These are phyloP conservation scores for Cucurbita moschata DNA, from an alignment of 306 rosid species.

Conservation along the genomic window DNA sequence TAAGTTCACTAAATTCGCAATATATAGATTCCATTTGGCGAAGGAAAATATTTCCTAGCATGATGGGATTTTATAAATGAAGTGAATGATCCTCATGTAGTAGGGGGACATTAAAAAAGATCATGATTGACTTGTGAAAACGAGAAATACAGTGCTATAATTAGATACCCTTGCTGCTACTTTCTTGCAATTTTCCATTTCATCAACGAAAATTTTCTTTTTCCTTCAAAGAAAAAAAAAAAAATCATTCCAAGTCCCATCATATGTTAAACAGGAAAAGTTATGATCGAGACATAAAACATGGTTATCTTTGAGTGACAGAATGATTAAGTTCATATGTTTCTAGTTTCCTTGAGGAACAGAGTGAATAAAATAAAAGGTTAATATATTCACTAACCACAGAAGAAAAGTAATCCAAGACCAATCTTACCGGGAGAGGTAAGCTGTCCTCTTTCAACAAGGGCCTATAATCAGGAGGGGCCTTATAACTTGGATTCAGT, in stretches of 20 bases:
- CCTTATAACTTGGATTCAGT: conserved; percentile 76
- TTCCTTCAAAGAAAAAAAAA: neutral
- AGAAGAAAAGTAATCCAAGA: conserved; percentile 11
- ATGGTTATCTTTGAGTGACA: neutral
- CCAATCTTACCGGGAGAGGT: conserved; percentile 69
- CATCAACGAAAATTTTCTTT: neutral
- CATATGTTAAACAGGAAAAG: neutral
- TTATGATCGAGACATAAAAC: neutral
- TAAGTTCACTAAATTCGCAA: neutral
- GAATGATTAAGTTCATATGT: neutral
- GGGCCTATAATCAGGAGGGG: conserved; percentile 72
- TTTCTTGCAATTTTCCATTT: neutral
- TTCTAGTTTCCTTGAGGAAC: neutral
- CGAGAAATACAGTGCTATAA: neutral
- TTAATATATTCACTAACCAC: neutral
- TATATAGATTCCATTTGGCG: too few relatives aligned
- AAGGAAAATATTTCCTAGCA: neutral
- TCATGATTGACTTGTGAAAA: neutral
- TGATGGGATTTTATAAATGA: neutral
- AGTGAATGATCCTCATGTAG: neutral
- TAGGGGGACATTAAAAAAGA: neutral
- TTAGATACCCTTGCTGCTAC: neutral
- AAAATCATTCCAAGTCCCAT: neutral
- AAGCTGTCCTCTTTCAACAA: conserved; percentile 61
- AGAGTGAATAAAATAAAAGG: neutral